Conservation (phyloP, 2,329 filamentous ascomycete species). For the Exophiala sp. region DNA sequence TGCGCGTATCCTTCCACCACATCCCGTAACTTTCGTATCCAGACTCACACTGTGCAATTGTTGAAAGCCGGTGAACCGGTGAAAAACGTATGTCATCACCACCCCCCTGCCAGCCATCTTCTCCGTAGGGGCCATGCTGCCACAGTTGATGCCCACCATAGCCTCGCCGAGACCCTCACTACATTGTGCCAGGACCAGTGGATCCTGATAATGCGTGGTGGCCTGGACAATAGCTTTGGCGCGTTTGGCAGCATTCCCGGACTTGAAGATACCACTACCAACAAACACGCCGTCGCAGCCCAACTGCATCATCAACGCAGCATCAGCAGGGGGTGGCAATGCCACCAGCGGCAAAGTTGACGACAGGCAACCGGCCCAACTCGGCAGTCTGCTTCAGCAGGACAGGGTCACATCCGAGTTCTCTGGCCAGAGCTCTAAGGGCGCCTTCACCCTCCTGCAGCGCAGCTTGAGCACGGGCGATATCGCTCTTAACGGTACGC, state of each 20-base stretch:
- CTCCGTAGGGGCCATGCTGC: conserved; percentile 67
- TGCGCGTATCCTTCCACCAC: no score
- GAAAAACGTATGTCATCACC: conserved; percentile 61
- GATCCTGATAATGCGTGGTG: conserved; percentile 81
- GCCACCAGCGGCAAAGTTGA: conserved; percentile 97
- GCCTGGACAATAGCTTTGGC: conserved; percentile 93
- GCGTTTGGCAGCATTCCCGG: conserved; percentile 78
- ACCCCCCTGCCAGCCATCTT: conserved; percentile 78
- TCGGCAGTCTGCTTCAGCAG: conserved; percentile 81
- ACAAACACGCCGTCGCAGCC: conserved; percentile 98
- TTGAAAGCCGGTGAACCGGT: no score
- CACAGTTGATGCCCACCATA: conserved; percentile 92
- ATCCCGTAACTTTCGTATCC: no score
- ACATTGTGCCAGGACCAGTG: conserved; percentile 78
- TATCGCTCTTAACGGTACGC: conserved; percentile 79
- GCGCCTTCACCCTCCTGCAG: conserved; percentile 56
- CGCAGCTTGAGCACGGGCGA: conserved; percentile 62
- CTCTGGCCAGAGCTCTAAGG: conserved; percentile 70
- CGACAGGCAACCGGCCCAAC: conserved; percentile 81
- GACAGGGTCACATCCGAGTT: conserved; percentile 70
- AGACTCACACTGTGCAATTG: no score
- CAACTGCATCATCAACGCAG: conserved; percentile 97
- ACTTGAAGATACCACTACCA: conserved; percentile 96
- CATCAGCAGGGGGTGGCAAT: conserved; percentile 98
- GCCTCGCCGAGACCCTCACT: conserved; percentile 89